Conservation (phyloP, 306 rosid genomes). For the Alnus glutinosa region DNA sequence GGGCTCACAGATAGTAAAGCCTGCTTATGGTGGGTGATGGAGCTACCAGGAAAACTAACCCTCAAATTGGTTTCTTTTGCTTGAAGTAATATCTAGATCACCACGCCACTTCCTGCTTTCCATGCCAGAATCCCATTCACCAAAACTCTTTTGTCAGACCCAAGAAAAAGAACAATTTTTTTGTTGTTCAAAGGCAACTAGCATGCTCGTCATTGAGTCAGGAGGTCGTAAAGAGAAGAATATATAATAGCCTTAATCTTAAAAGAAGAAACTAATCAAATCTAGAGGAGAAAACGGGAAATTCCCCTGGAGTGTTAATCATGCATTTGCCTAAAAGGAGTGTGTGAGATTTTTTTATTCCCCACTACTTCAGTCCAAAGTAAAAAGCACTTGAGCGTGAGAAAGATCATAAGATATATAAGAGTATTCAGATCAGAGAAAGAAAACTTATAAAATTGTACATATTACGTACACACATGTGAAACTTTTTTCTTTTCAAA, state of each 20-base stretch:
- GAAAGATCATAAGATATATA: constrained; percentile 14
- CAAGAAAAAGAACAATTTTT: constrained; percentile 41
- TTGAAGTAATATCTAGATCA: constrained; percentile 53
- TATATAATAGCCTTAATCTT: constrained; percentile 30
- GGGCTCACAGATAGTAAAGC: constrained; percentile 27
- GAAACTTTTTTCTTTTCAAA: neutral
- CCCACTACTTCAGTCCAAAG: constrained; percentile 32
- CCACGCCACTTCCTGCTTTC: constrained; percentile 47
- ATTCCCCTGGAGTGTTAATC: constrained; percentile 41
- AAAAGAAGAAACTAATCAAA: constrained; percentile 34
- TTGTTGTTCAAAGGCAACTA: constrained; percentile 51
- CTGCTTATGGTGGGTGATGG: constrained; percentile 32
- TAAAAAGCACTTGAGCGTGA: constrained; percentile 34
- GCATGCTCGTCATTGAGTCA: constrained; percentile 83
- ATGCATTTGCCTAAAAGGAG: constrained; percentile 46
- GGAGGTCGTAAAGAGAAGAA: constrained; percentile 43
- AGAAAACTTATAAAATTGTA: neutral
- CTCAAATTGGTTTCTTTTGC: constrained; percentile 38
- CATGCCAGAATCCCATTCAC: constrained; percentile 67
- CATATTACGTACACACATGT: neutral
- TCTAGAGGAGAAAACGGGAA: constrained; percentile 47
- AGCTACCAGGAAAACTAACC: constrained; percentile 26
- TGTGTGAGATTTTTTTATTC: constrained; percentile 32
- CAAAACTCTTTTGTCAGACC: constrained; percentile 61
- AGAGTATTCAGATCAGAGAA: neutral